Conservation (phyloP, 2,329 filamentous ascomycete species). For the Arachnomyces sp. region DNA sequence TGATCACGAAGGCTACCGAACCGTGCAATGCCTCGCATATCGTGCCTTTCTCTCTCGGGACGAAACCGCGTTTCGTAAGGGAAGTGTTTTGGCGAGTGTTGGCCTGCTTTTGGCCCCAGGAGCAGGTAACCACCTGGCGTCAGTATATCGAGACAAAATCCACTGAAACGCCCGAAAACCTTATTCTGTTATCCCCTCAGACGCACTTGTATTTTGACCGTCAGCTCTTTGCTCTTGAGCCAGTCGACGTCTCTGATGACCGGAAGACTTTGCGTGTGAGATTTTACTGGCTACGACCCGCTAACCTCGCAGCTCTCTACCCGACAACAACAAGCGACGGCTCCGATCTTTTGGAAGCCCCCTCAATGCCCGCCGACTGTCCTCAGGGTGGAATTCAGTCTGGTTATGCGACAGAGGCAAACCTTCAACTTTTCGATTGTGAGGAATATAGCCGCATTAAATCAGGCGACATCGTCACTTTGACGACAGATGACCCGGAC, state of each 20-base stretch:
- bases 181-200: not conserved
- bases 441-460: not conserved
- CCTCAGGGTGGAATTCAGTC: not conserved
- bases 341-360: not conserved
- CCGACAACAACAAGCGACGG: not conserved
- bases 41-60: not conserved
- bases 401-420: not conserved
- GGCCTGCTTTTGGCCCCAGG: not conserved
- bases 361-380: not conserved
- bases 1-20: constrained; percentile 1
- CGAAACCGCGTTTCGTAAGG: not conserved
- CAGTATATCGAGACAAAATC: not conserved
- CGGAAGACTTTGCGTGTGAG: not conserved
- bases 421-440: constrained; percentile 2
- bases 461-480: constrained; percentile 4
- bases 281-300: constrained; percentile 2
- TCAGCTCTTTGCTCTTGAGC: constrained; percentile 5
- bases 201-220: constrained; percentile 1
- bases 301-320: not conserved
- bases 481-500: constrained; percentile 3
- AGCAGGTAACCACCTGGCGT: constrained; percentile 1
- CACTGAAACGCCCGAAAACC: constrained; percentile 2
- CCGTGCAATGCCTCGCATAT: not conserved
- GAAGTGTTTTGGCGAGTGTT: not conserved
- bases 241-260: constrained; percentile 1